Base-by-base conservation (phyloP, 2,329 filamentous ascomycete species). In the Aspergillus amoenus region DNA sequence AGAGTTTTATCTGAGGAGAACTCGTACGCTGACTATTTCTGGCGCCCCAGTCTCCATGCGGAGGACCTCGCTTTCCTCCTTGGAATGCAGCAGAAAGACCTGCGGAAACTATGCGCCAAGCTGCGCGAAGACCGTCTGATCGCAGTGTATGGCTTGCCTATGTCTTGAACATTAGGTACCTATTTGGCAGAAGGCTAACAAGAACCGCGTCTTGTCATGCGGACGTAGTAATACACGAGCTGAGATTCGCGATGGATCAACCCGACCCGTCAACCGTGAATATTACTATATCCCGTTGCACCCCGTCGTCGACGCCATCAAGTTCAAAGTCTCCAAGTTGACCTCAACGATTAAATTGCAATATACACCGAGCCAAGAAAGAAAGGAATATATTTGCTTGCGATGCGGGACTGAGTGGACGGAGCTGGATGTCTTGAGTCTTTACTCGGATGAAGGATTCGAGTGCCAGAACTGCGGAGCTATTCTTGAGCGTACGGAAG, bases 201-300 rank as follows among this genome's bases (percentile, higher is more conserved):
- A 30, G 12, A 48, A 45, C 18, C 45, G 32, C 30, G 27, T 50
- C 32, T 30, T 46, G 21, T 24, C 34, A n/a, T 21, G 30, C 47
- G 40, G 40, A 18, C 50, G 42, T 69, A 90, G 84, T 67, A 87
- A 88, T 72, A 86, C 87, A 32, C 87, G 91, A 59, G 84, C 87
- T 49, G 92, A 96, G 72, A 79, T 89, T 55, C 87, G 88, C 64
- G 89, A 93, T 69, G 91, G 90, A 51, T 90, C 92, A 58, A 88
- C 89, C 57, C 88, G 92, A 52, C 89, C 91, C 5, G 88, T 89
- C 64, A 92, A 89, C 70, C 86, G 91, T 67, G 96, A 93, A 61
- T 99, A 96, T 82, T 99, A 96, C 79, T 99, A 91, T 76, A 93
- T 99, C 72, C 93, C 97, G 72, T 95, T 95, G 69, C 91, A 94